Conservation (phyloP, 495 filamentous ascomycete genomes). For the Penicillium herquei region DNA sequence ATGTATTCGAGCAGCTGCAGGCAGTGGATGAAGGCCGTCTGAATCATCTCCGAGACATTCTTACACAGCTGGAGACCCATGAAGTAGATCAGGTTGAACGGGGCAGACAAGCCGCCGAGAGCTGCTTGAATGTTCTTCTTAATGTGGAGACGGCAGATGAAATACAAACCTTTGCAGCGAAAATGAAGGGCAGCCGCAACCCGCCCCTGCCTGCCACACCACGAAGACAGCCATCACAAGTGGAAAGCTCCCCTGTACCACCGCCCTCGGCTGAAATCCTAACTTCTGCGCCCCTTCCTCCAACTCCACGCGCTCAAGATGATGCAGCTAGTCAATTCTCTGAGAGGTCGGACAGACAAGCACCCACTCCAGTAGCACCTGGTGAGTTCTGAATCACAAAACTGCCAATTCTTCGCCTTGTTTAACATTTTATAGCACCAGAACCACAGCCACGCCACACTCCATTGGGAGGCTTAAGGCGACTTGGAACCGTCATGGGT, state of each 20-base stretch:
- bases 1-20: conserved; percentile 92
- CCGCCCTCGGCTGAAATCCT: not conserved
- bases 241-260: conserved; percentile 13
- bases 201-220: conserved; percentile 14
- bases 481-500: conserved; percentile 79
- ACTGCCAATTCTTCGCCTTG: not conserved
- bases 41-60: conserved; percentile 87
- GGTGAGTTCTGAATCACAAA: conserved; percentile 30
- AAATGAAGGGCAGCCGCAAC: conserved; percentile 33
- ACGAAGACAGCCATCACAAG: conserved; percentile 19
- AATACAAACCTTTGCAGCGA: conserved; percentile 78
- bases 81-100: conserved; percentile 86
- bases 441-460: conserved; percentile 38
- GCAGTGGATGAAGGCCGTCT: conserved; percentile 84
- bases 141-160: conserved; percentile 87
- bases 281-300: conserved; percentile 25
- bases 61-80: conserved; percentile 91
- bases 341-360: conserved; percentile 35
- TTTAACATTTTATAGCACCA: conserved; percentile 19
- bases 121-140: conserved; percentile 78
- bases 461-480: conserved; percentile 56
- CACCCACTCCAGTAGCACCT: conserved; percentile 41
- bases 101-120: conserved; percentile 71
- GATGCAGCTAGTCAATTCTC: conserved; percentile 65
- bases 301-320: conserved; percentile 44